These are phyloP conservation scores for Rhodamnia rubescens DNA, from an alignment of 345 rosid genomes.

Conservation along the genomic window DNA sequence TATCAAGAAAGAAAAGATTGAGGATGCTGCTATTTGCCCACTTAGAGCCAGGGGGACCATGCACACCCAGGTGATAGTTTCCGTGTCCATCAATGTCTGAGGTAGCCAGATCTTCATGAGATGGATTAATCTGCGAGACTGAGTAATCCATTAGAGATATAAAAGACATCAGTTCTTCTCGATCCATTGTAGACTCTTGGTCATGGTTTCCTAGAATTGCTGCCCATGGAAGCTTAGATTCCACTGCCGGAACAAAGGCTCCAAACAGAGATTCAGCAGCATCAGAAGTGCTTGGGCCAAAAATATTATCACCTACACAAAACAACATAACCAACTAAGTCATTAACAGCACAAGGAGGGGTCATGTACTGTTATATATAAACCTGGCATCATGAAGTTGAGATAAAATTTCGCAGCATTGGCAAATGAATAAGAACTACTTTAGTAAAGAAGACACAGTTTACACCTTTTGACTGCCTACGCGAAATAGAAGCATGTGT, in stretches of 20 bases:
- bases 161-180: constrained; percentile 74
- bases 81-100: constrained; percentile 65
- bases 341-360: neutral
- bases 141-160: constrained; percentile 87
- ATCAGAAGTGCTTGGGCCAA: constrained; percentile 66
- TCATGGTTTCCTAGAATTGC: constrained; percentile 91
- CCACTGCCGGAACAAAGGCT: constrained; percentile 69
- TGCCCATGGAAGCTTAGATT: constrained; percentile 81
- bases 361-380: neutral
- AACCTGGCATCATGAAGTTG: neutral
- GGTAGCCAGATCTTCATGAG: constrained; percentile 8
- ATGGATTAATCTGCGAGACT: constrained; percentile 55
- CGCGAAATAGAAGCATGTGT: neutral
- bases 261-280: constrained; percentile 79
- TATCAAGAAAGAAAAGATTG: constrained; percentile 79
- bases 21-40: constrained; percentile 63
- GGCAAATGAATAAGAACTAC: neutral
- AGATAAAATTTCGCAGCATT: neutral
- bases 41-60: constrained; percentile 73
- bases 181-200: constrained; percentile 79
- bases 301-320: constrained; percentile 81
- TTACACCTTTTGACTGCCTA: neutral
- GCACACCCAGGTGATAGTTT: constrained; percentile 45
- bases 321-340: neutral
- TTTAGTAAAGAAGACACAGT: neutral